These are phyloP conservation scores for Mycena chlorophos DNA, from an alignment of 768 basidiomycete species.

Conservation along the genomic window DNA sequence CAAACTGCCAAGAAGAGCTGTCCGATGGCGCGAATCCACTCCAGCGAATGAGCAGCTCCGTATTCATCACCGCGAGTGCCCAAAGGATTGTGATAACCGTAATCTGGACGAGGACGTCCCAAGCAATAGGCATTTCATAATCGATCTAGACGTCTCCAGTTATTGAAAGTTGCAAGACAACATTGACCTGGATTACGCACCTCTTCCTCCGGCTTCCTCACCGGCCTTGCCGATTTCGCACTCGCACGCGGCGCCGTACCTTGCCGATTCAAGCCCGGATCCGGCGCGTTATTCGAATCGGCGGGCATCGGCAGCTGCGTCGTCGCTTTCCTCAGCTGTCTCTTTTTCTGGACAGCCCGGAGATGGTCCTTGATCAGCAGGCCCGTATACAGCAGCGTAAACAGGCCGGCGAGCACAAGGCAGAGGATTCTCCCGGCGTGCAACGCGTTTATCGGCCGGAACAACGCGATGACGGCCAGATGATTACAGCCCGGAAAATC, in stretches of 20 bases:
- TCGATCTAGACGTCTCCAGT: constrained; percentile 9
- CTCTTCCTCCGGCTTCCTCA: not conserved
- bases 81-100: constrained; percentile 16
- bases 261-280: not conserved
- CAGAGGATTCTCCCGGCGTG: constrained; percentile 14
- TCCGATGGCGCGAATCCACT: constrained; percentile 11
- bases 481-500: not conserved
- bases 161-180: not conserved
- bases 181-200: not conserved
- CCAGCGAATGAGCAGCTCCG: constrained; percentile 21
- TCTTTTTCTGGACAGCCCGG: not conserved
- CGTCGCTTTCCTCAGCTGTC: not conserved
- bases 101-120: constrained; percentile 18
- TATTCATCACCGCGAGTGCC: constrained; percentile 23
- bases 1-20: constrained; percentile 21
- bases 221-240: not conserved
- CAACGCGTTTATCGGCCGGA: constrained; percentile 19
- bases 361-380: constrained; percentile 18
- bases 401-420: constrained; percentile 14
- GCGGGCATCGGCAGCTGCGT: not conserved
- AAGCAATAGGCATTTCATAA: constrained; percentile 18
- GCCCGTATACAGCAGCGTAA: constrained; percentile 11
- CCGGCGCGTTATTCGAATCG: not conserved
- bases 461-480: constrained; percentile 14
- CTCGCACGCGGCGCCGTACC: not conserved